Base-by-base conservation (phyloP, 1,284 basidiomycete species). In the Cutaneotrichosporon arboriforme region DNA sequence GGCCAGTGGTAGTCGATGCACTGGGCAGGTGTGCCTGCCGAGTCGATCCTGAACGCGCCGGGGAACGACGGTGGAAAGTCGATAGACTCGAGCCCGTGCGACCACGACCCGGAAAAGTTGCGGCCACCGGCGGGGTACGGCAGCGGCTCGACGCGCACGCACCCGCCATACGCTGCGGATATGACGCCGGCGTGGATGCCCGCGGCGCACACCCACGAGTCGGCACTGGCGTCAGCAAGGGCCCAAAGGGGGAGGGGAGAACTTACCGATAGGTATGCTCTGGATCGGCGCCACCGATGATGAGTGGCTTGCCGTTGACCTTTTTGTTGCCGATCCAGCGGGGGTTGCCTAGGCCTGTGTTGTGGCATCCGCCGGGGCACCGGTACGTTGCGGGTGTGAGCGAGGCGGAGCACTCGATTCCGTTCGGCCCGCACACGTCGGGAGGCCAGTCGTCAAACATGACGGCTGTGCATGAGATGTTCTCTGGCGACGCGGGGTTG, bases 141-240 rank as follows among this genome's bases (percentile, higher is more conserved):
- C 4, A 65, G 44, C 1, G 68, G 51, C 9, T 59, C 51, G 42
- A 70, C 49, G 5, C 52, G 46, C 13, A 74, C 51, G 44, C 67
- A 70, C 2, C 72, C 72, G 9, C 72, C 72, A 3, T 63, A 55
- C 3, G 55, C 57, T 0, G 61, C 51, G 7, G 62, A 62, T 34
- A 72, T 61, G 35, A 62, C 23, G 3, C 57, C 57, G 1, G 68
- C 55, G 34, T 72, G 70, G 4, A 72, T 58, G 4, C 63, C 72
- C 1, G 72, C 54, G 5, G 72, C 55, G 51, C 72, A 74, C 5
- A 71, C 43, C 72, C 72, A 74, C 4, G 66, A 68, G 54, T 74
- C 72, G 41, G 69, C 72, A 0, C 70, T 69, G n/a, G n/a, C n/a
- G 18, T 46, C 26, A 42, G 23, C 17, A 20, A 10, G 20, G n/a